Conservation (phyloP, 2,329 filamentous ascomycete species). For the Meredithiella fracta region DNA sequence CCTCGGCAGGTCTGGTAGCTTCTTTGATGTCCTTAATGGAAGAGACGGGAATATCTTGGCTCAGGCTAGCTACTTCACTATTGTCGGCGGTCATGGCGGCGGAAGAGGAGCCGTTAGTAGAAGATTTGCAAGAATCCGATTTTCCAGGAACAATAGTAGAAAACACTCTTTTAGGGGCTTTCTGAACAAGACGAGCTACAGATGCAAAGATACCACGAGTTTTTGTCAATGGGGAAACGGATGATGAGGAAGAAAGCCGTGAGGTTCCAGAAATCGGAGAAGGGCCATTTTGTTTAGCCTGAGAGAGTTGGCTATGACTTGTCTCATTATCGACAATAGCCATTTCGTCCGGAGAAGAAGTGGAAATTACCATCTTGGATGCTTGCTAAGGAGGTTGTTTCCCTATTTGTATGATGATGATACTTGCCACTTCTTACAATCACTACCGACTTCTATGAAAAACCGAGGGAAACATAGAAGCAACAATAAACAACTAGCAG, state of each 20-base stretch:
- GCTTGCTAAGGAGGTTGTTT: constrained; percentile 1
- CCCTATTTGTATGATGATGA: neutral
- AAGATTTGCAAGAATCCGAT: constrained; percentile 2
- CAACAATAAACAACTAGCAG: no score
- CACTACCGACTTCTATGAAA: no score
- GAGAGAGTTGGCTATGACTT: constrained; percentile 1
- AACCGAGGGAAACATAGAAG: no score
- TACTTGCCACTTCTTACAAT: no score
- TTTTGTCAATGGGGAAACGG: constrained; percentile 9
- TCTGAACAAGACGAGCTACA: constrained; percentile 12
- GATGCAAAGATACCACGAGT: constrained; percentile 9
- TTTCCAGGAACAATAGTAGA: constrained; percentile 10
- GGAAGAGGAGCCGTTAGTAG: neutral
- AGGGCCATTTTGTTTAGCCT: neutral
- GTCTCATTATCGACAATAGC: constrained; percentile 3
- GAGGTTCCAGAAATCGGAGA: constrained; percentile 1
- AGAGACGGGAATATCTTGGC: neutral
- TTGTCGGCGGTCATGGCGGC: constrained; percentile 1
- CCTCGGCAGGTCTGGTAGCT: neutral
- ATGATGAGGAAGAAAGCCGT: constrained; percentile 6
- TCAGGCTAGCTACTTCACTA: neutral
- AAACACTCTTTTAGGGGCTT: constrained; percentile 12
- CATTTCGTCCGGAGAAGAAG: constrained; percentile 9
- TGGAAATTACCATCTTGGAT: constrained; percentile 11
- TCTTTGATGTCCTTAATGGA: neutral